Percentiles rank a stretch among this genome's conserved stretches.
phyloP scores from a whole-genome alignment of 148 eudicot species.

The Tetragonia tetragonoides region DNA sequence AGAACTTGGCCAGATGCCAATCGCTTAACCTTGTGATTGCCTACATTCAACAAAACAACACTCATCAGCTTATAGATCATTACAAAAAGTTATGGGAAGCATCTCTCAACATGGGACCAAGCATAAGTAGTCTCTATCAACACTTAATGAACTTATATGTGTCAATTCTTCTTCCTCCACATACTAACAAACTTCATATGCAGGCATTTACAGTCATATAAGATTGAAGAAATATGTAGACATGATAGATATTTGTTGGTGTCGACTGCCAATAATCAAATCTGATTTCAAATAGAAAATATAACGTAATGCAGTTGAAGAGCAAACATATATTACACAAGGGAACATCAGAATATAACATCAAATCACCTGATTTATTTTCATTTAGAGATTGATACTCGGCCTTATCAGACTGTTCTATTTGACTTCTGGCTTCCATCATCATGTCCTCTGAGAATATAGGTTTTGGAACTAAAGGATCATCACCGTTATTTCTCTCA shows the following conservation, averaged over 20 bases:
- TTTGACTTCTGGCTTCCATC: slow-evolving; percentile 16
- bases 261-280: neutral
- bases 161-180: neutral
- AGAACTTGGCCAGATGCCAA: slow-evolving; percentile 20
- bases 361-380: slow-evolving; percentile 22
- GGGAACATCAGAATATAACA: neutral
- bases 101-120: neutral
- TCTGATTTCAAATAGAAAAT: neutral
- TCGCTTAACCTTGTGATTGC: slow-evolving; percentile 36
- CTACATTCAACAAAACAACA: slow-evolving; percentile 33
- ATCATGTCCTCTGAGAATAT: neutral
- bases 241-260: neutral
- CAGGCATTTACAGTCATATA: too few relatives aligned
- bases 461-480: slow-evolving; percentile 10
- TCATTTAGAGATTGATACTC: slow-evolving; percentile 7
- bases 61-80: slow-evolving; percentile 1
- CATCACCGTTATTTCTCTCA: neutral
- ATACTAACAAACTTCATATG: too few relatives aligned
- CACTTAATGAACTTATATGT: neutral
- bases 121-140: neutral
- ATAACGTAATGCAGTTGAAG: neutral
- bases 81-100: neutral
- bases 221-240: neutral
- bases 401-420: slow-evolving; percentile 3
- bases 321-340: neutral